phyloP scores from a whole-genome alignment of 2,329 filamentous ascomycete species.

The Ceratocystis ficicola region DNA sequence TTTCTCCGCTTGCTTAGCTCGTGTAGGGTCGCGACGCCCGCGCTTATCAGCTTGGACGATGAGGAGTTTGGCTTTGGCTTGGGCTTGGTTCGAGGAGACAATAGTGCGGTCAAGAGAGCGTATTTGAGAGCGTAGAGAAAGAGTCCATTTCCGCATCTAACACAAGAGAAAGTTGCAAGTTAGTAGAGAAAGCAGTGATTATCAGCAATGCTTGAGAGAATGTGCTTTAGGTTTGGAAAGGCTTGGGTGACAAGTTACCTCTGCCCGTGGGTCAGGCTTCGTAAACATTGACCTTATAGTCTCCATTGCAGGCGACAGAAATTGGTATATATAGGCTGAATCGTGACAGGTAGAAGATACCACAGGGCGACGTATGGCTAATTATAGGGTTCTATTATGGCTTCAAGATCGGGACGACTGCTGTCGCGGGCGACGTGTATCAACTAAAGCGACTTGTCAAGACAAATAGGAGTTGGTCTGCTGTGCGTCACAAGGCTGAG shows the following conservation, averaged over 20 bases:
- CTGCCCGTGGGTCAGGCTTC: conserved; percentile 83
- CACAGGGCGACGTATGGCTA: neutral
- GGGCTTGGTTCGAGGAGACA: conserved; percentile 59
- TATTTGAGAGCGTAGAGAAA: conserved; percentile 75
- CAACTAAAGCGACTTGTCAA: neutral
- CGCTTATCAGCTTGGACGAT: conserved; percentile 76
- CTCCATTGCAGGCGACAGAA: conserved; percentile 54
- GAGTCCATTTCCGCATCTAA: conserved; percentile 90
- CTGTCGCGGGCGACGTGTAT: neutral
- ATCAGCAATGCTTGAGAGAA: neutral
- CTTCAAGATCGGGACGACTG: neutral
- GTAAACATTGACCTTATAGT: conserved; percentile 74
- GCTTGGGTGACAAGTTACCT: conserved; percentile 43
- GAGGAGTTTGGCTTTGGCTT: conserved; percentile 70
- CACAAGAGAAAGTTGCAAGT: neutral
- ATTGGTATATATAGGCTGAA: neutral
- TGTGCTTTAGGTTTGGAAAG: neutral
- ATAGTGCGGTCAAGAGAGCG: conserved; percentile 95
- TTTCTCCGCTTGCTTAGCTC: conserved; percentile 62
- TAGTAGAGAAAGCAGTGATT: neutral
- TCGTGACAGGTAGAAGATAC: neutral
- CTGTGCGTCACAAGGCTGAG: neutral
- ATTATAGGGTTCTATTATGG: neutral
- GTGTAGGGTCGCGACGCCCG: conserved; percentile 65
- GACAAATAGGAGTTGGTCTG: neutral